phyloP scores from a whole-genome alignment of 345 rosid species.

The Arabidopsis arenosa region DNA sequence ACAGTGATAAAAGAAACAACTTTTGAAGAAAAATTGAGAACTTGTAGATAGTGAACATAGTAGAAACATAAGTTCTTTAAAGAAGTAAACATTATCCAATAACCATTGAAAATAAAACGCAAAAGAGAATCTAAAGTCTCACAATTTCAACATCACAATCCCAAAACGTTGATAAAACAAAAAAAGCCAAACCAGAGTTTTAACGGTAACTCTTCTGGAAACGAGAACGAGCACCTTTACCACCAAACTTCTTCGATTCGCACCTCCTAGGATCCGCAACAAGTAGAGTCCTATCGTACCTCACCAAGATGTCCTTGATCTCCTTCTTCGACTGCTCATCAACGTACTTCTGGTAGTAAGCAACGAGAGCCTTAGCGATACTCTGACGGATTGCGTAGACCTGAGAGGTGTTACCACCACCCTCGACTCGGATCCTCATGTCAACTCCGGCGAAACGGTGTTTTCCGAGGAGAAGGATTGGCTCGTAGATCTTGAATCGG shows the following conservation, averaged over 20 bases:
- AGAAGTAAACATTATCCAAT: conserved; percentile 6
- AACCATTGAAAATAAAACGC: not conserved
- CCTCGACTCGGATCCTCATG: conserved; percentile 84
- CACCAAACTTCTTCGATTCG: conserved; percentile 96
- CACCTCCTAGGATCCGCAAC: conserved; percentile 91
- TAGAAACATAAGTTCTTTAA: not conserved
- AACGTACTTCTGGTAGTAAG: conserved; percentile 80
- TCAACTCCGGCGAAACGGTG: conserved; percentile 83
- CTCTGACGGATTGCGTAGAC: conserved; percentile 92
- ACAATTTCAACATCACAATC: conserved; percentile 13
- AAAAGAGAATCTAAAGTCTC: conserved; percentile 28
- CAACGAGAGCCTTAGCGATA: conserved; percentile 89
- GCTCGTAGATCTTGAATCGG: conserved; percentile 80
- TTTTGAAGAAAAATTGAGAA: too few relatives aligned
- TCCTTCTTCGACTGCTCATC: conserved; percentile 93
- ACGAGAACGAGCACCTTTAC: conserved; percentile 87
- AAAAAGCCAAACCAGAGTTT: conserved; percentile 19
- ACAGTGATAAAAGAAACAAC: too few relatives aligned
- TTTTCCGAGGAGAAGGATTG: conserved; percentile 72
- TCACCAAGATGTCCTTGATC: conserved; percentile 76
- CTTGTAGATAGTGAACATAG: not conserved
- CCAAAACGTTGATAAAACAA: not conserved
- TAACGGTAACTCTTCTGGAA: conserved; percentile 95
- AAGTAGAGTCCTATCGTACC: conserved; percentile 82
- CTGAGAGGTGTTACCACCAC: conserved; percentile 92